A percentile compares a stretch with the other conserved stretches of the same genome.
These are phyloP conservation scores for Discostella stelligera DNA, from an alignment of 352 stramenopile genomes.

Conservation along the genomic window DNA sequence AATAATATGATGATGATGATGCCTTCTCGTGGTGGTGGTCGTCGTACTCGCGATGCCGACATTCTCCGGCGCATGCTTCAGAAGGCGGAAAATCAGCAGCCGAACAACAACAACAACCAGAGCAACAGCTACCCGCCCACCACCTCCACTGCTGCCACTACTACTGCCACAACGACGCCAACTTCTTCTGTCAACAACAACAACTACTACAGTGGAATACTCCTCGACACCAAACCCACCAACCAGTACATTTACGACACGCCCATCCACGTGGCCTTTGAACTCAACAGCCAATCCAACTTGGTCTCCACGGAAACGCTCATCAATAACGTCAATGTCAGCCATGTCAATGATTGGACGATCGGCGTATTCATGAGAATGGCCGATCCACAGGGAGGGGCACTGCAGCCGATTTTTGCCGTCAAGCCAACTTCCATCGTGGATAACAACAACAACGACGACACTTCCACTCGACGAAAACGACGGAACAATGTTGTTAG, in stretches of 20 bases:
- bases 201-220: constrained; percentile 5
- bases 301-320: not conserved
- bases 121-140: not conserved
- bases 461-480: too few relatives aligned
- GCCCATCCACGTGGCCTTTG: not conserved
- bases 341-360: constrained; percentile 9
- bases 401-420: not conserved
- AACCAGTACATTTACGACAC: constrained; percentile 4
- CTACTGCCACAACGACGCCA: not conserved
- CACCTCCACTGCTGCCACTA: not conserved
- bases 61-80: constrained; percentile 6
- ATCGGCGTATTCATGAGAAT: constrained; percentile 31
- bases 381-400: constrained; percentile 18
- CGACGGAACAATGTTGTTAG: too few relatives aligned
- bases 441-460: too few relatives aligned
- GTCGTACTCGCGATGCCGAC: not conserved
- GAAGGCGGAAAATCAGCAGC: constrained; percentile 6
- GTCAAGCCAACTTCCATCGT: not conserved
- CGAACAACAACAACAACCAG: not conserved
- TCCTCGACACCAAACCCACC: not conserved
- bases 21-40: too few relatives aligned
- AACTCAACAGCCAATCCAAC: not conserved
- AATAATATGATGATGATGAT: too few relatives aligned
- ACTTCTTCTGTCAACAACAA: constrained; percentile 8
- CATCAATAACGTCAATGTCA: not conserved